Conservation (phyloP, 192 early-diverging fungal species). For the Rhizoclosmatium globosum region DNA sequence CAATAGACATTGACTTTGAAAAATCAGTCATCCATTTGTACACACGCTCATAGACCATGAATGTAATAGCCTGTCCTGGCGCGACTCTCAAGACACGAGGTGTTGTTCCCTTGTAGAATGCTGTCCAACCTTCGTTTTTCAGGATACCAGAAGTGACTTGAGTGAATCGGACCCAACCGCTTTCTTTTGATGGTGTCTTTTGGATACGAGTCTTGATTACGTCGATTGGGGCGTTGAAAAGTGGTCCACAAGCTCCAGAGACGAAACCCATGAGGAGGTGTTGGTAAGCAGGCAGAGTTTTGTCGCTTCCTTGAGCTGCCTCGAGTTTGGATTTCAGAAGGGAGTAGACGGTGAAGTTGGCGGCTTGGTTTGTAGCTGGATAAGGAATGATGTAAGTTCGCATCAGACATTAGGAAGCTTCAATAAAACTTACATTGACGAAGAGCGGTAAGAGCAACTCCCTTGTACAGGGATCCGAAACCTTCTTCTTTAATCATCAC, state of each 20-base stretch:
- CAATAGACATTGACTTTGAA: constrained; percentile 24
- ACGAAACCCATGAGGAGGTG: constrained; percentile 88
- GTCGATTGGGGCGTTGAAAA: constrained; percentile 97
- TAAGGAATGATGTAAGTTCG: neutral
- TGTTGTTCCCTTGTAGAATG: constrained; percentile 95
- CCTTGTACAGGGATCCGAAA: constrained; percentile 86
- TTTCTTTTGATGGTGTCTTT: constrained; percentile 74
- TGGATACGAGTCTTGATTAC: constrained; percentile 99
- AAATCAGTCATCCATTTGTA: constrained; percentile 54
- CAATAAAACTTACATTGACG: constrained; percentile 73
- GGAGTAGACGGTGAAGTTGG: constrained; percentile 98
- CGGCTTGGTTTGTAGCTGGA: constrained; percentile 94
- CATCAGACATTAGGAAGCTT: neutral
- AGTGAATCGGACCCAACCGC: constrained; percentile 82
- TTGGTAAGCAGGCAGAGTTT: constrained; percentile 88
- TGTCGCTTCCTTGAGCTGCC: constrained; percentile 66
- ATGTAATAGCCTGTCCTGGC: constrained; percentile 96
- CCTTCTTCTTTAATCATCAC: constrained; percentile 96
- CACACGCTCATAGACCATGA: constrained; percentile 74
- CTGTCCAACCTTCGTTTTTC: constrained; percentile 88
- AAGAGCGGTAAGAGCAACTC: constrained; percentile 90
- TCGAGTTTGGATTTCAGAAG: constrained; percentile 85
- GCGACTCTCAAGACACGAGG: constrained; percentile 94
- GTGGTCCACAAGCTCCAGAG: constrained; percentile 79
- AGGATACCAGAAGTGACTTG: constrained; percentile 79